A percentile compares a stretch with the other conserved stretches of the same genome.
These are phyloP conservation scores for Nitzschia sp. DNA, from an alignment of 108 stramenopile genomes.

Conservation along the genomic window DNA sequence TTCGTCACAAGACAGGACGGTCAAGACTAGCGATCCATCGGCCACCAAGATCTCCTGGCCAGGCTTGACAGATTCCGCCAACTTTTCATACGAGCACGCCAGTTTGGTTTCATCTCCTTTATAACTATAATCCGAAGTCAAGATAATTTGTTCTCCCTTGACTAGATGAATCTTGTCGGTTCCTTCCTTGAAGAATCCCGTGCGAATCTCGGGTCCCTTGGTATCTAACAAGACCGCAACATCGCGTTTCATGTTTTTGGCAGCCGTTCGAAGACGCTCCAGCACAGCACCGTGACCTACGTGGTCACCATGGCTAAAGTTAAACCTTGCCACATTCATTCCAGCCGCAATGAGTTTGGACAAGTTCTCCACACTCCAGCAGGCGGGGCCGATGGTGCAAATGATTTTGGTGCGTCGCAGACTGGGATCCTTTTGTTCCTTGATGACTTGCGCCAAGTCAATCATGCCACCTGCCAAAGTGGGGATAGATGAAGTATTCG, in stretches of 20 bases:
- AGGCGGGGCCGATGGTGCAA: conserved; percentile 83
- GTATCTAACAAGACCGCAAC: conserved; percentile 85
- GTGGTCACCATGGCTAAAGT: conserved; percentile 86
- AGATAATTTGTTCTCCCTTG: conserved; percentile 68
- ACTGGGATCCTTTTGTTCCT: conserved; percentile 34
- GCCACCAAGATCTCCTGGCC: conserved; percentile 91
- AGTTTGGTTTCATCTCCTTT: conserved; percentile 80
- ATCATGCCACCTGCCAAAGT: conserved; percentile 58
- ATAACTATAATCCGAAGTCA: conserved; percentile 80
- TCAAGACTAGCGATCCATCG: conserved; percentile 89
- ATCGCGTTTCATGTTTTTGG: conserved; percentile 65
- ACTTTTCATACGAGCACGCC: conserved; percentile 85
- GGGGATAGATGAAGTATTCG: conserved; percentile 69
- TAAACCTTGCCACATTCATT: conserved; percentile 92
- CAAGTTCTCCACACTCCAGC: conserved; percentile 70
- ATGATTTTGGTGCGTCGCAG: conserved; percentile 76
- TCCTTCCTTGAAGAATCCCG: conserved; percentile 84
- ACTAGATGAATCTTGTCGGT: conserved; percentile 67
- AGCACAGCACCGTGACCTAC: conserved; percentile 64
- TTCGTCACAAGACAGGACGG: conserved; percentile 68
- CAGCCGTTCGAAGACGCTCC: conserved; percentile 67
- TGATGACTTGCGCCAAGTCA: conserved; percentile 39
- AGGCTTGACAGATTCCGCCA: conserved; percentile 75
- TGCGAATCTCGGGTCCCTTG: conserved; percentile 93
- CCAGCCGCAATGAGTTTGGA: conserved; percentile 79